Base-by-base conservation (phyloP, 1,139 yeast species). In the Geotrichum fermentans region DNA sequence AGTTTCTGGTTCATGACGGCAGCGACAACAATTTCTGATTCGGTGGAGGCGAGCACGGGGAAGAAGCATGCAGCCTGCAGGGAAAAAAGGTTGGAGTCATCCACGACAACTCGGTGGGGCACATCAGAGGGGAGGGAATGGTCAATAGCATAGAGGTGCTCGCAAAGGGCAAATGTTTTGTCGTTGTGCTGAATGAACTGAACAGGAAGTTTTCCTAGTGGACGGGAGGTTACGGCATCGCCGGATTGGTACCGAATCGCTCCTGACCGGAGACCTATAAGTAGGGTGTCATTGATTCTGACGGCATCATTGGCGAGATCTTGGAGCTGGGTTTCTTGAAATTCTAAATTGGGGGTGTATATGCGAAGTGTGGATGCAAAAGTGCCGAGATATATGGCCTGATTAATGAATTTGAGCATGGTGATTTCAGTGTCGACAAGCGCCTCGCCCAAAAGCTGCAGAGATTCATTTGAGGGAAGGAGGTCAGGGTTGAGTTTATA, bases 31-130 rank as follows among this genome's bases (percentile, higher is more conserved):
- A 21, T 20, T 14, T 45, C 40, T 16, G 38, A 37, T 6, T 28
- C 45, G 13, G 16, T 32, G 11, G 10, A 11, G 14, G 34, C 10
- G 13, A 26, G 13, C 2, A 47, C 32, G 3, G 51, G 51, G 14
- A 47, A 43, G 4, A 29, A 24, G 38, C 51, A 47, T 6, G 43
- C 47, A 11, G 47, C 51, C 17, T 47, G 51, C 1, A 43, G 40
- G 6, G 24, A 22, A 16, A 29, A 36, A 7, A 37, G 29, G 18
- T 38, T 21, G 7, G 40, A 16, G 18, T 30, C 34, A 5, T 47
- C 51, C 11, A 43, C 28, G 16, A 43, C 30, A 3, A 43, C 41
- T 11, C 46, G 46, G n/a, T 29, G 20, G 2, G 47, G 51, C 7
- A 37, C n/a, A n/a, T 40, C 47, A 7, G 41, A 16, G 11, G 40